Conservation (phyloP, 75 land plant genomes). For the Pinus taeda region DNA sequence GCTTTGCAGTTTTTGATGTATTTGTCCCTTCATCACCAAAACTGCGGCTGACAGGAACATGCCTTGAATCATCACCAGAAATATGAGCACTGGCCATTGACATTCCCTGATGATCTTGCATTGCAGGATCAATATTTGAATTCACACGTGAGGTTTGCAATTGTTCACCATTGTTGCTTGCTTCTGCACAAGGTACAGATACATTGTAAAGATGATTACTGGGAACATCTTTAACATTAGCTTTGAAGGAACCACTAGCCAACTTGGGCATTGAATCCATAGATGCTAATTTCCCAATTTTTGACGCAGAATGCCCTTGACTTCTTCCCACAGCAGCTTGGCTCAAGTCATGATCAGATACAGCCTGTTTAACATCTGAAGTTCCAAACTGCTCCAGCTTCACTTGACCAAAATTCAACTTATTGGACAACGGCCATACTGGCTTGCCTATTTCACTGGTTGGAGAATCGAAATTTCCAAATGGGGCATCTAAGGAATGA, state of each 20-base stretch:
- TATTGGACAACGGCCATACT: neutral
- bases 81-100: neutral
- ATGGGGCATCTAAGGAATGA: too few species aligned
- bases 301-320: neutral
- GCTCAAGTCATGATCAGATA: neutral
- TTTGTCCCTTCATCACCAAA: neutral
- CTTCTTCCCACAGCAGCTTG: neutral
- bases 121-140: neutral
- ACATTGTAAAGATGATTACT: neutral
- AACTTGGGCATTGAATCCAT: neutral
- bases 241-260: neutral
- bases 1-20: neutral
- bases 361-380: neutral
- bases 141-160: slow-evolving; percentile 1
- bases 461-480: too few species aligned
- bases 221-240: neutral
- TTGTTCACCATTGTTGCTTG: neutral
- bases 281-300: neutral
- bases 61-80: slow-evolving; percentile 4
- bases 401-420: neutral
- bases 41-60: neutral
- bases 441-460: neutral
- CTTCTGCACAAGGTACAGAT: neutral
- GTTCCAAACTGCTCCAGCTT: neutral
- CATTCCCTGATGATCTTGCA: neutral